Evolutionary conservation across 208 protist species (phyloP).

Genomic region (Vickermania spadyakhi): DNA sequence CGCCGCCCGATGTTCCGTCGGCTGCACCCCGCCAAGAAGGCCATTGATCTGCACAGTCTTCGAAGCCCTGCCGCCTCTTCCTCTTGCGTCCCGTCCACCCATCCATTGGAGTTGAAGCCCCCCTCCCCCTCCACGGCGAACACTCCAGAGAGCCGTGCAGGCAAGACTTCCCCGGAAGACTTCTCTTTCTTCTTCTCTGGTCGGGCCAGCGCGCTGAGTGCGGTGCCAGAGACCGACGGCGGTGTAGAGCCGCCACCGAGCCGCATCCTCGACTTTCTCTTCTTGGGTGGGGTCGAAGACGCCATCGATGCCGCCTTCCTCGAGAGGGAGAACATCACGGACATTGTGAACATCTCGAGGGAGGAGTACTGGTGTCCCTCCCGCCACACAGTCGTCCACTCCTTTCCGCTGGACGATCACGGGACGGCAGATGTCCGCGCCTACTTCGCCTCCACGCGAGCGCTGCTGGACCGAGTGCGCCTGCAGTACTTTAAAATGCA

Average conservation of each 20-base stretch:
- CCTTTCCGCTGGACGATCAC: constrained; percentile 63
- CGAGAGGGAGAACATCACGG: constrained; percentile 37
- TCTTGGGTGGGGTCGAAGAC: constrained; percentile 60
- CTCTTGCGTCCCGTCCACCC: not conserved
- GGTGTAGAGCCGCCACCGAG: constrained; percentile 10
- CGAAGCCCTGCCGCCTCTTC: not conserved
- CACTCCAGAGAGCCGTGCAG: too few relatives aligned
- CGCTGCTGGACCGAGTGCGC: constrained; percentile 43
- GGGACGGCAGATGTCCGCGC: constrained; percentile 44
- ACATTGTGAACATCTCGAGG: constrained; percentile 78
- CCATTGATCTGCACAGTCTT: constrained; percentile 1
- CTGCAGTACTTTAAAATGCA: constrained; percentile 34
- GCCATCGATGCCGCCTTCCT: constrained; percentile 70
- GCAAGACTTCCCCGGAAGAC: too few relatives aligned
- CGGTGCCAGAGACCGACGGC: not conserved
- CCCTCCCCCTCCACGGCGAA: too few relatives aligned
- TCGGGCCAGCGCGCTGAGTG: too few relatives aligned
- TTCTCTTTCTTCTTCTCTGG: too few relatives aligned
- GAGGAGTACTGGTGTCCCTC: constrained; percentile 84
- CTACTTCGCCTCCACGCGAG: constrained; percentile 41
- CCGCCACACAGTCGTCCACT: constrained; percentile 35
- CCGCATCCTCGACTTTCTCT: constrained; percentile 73
- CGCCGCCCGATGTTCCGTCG: too few relatives aligned
- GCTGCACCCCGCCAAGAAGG: too few relatives aligned
- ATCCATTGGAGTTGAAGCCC: too few relatives aligned